Base-by-base conservation (phyloP, 2,329 filamentous ascomycete genomes). In the Tolypocladium sp. region DNA sequence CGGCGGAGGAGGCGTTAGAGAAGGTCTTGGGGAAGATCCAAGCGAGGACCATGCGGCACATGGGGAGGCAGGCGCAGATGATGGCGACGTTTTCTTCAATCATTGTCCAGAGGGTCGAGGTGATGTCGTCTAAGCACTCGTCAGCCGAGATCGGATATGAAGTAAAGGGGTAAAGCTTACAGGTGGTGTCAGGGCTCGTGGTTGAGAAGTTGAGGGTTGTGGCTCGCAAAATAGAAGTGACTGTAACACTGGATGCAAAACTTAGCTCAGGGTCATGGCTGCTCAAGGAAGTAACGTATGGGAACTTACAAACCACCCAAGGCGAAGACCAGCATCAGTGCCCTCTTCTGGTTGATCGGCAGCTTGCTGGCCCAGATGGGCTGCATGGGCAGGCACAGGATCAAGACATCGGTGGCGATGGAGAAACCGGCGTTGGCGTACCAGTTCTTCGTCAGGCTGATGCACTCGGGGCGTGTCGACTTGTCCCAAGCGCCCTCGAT, bases 341-440 rank as follows among this genome's bases (percentile, higher is more conserved):
- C 73, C 30, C 73, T 66, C 63, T 78, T 80, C 52, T 76, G 73
- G 13, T 67, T 66, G 6, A 65, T 62, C 3, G 72, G 72, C 57
- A 81, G 69, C 57, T 79, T 76, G 52, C 79, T 74, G 22, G 68
- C 63, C 70, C 76, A 77, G 17, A 82, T 72, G 25, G 76, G 76
- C 30, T 75, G 72, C 59, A 82, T 73, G 1, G 80, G 79, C 51
- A 82, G 65, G 22, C 72, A 40, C 46, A 82, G 66, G 46, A 82
- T 76, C 58, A 79, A 61, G 17, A 79, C 58, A 60, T 82, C 78
- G 15, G 76, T 77, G 7, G 73, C 62, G 40, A 81, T 77, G 56
- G 78, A 80, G 61, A 77, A 76, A 1, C 73, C 73, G 1, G 76
- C 78, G 62, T 81, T 81, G 52, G 77, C 73, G 59, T 79, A 77